Conservation (phyloP, 2,329 filamentous ascomycete genomes). For the Huntiella savannae region DNA sequence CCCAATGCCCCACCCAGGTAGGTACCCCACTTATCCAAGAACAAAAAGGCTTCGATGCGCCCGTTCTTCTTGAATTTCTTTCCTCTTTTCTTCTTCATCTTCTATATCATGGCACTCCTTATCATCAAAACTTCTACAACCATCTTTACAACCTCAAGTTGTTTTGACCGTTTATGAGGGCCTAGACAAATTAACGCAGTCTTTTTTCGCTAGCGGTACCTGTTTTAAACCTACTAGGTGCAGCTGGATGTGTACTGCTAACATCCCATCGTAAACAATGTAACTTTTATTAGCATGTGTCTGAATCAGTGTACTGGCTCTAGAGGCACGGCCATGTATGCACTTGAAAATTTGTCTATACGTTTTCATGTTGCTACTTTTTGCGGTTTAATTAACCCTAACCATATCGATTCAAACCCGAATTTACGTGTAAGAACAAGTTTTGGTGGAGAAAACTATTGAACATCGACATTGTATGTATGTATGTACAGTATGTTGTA, state of each 20-base stretch:
- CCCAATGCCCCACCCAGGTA: neutral
- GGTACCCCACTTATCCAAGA: conserved; percentile 1
- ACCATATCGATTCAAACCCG: no score
- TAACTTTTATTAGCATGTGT: neutral
- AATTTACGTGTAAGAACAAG: no score
- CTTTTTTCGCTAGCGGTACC: conserved; percentile 98
- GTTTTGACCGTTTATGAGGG: conserved; percentile 83
- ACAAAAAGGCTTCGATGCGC: conserved; percentile 5
- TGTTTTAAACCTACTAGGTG: conserved; percentile 51
- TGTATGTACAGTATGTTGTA: no score
- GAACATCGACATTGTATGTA: no score
- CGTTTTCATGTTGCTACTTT: neutral
- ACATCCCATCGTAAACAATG: conserved; percentile 33
- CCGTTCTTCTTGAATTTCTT: conserved; percentile 15
- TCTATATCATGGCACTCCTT: conserved; percentile 68
- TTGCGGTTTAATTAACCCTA: no score
- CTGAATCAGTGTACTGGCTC: neutral
- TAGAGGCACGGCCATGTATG: neutral
- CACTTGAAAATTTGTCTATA: no score
- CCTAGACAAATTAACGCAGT: conserved; percentile 59
- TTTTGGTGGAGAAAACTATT: no score
- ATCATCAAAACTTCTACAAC: conserved; percentile 61
- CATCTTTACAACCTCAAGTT: conserved; percentile 40
- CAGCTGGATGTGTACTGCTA: conserved; percentile 94
- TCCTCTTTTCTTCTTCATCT: conserved; percentile 21